Evolutionary conservation across 305 asterid genomes (phyloP).

Genomic region (Solanum chacoense): DNA sequence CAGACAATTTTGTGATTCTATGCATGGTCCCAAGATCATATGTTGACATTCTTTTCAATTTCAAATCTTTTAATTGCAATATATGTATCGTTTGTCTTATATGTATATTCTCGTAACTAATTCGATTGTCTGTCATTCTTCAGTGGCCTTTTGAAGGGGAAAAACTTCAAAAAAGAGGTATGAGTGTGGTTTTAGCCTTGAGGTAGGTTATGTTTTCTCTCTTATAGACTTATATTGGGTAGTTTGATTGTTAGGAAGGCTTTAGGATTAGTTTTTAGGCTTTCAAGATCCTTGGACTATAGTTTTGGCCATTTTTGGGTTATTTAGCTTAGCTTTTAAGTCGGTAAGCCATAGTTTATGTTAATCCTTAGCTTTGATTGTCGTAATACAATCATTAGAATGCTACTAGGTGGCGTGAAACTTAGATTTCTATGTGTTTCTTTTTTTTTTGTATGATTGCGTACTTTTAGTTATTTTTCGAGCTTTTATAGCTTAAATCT

Average conservation of each 20-base stretch:
- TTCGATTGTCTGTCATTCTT: not conserved
- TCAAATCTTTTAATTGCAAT: not conserved
- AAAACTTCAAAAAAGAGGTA: not conserved
- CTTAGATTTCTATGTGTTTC: not conserved
- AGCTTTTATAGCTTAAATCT: not conserved
- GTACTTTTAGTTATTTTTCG: not conserved
- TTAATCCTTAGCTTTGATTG: not conserved
- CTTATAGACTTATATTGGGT: not conserved
- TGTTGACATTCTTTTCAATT: not conserved
- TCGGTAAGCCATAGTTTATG: not conserved
- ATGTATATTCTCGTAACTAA: not conserved
- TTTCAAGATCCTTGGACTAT: not conserved
- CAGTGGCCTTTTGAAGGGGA: not conserved
- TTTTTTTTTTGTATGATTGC: not conserved
- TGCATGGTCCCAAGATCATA: not conserved
- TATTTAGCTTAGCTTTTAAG: not conserved
- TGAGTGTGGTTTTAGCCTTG: not conserved
- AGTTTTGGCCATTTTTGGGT: not conserved
- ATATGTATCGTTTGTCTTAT: not conserved
- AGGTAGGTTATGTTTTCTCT: not conserved
- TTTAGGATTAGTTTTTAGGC: not conserved
- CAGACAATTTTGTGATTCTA: not conserved
- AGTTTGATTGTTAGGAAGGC: not conserved
- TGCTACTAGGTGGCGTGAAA: not conserved
- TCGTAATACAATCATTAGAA: not conserved